Conservation (phyloP, 805 yeast species). For the Lipomyces starkeyi region DNA sequence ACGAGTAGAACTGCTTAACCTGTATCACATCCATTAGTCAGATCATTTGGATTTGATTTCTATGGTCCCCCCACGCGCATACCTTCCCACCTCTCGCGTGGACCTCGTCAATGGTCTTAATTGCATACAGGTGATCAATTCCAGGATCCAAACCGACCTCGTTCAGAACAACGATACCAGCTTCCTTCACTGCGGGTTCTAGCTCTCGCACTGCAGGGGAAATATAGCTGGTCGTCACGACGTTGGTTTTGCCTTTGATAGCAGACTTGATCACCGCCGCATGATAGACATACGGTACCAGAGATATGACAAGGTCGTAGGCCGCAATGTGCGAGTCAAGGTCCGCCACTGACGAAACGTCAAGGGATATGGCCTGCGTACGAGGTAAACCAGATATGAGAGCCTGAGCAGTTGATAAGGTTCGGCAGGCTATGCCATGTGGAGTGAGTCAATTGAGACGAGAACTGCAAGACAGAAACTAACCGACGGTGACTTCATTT, state of each 20-base stretch:
- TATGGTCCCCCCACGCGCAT: neutral
- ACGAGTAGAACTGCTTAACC: conserved; percentile 81
- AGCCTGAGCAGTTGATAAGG: conserved; percentile 79
- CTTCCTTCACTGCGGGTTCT: conserved; percentile 57
- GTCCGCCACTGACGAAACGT: conserved; percentile 77
- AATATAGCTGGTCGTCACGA: conserved; percentile 93
- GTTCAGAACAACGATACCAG: conserved; percentile 97
- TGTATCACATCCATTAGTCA: conserved; percentile 50
- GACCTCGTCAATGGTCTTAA: conserved; percentile 95
- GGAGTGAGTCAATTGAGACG: conserved; percentile 1
- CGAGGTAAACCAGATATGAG: conserved; percentile 70
- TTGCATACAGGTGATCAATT: conserved; percentile 96
- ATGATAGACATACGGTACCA: conserved; percentile 95
- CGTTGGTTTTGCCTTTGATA: conserved; percentile 77
- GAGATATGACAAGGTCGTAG: conserved; percentile 79
- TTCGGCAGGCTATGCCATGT: conserved; percentile 74
- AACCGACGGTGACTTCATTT: conserved; percentile 80
- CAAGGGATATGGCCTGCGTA: conserved; percentile 83
- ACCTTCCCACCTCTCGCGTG: conserved; percentile 90
- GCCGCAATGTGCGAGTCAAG: conserved; percentile 77
- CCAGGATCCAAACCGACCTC: conserved; percentile 99
- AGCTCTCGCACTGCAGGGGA: conserved; percentile 48
- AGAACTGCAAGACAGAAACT: conserved; percentile 9
- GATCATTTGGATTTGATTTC: neutral
- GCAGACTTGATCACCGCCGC: conserved; percentile 92